phyloP scores from a whole-genome alignment of 441 rosid species.

The Brassica hybrid region DNA sequence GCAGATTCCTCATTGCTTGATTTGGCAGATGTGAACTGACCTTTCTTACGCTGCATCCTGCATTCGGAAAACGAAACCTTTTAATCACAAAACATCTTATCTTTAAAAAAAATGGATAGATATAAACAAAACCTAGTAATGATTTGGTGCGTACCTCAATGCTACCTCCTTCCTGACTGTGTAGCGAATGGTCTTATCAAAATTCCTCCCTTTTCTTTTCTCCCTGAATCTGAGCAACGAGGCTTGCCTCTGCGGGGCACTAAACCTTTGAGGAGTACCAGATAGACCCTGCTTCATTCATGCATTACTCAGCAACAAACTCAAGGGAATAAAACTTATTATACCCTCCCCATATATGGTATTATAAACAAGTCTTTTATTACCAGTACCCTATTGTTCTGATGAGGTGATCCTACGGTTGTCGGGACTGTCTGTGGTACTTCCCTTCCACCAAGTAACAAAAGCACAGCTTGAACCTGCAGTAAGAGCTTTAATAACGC shows the following conservation, averaged over 20 bases:
- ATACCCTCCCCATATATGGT: constrained; percentile 4
- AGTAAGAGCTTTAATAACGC: background rate
- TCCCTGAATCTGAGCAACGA: constrained; percentile 72
- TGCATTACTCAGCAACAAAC: constrained; percentile 38
- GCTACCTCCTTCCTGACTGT: constrained; percentile 82
- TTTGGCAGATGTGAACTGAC: constrained; percentile 66
- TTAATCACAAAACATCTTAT: no score
- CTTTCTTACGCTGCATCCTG: constrained; percentile 71
- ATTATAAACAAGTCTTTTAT: constrained; percentile 20
- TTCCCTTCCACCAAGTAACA: constrained; percentile 67
- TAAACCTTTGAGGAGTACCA: constrained; percentile 60
- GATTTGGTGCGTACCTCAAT: constrained; percentile 57
- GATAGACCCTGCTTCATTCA: constrained; percentile 51
- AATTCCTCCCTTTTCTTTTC: constrained; percentile 72
- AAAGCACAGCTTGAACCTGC: constrained; percentile 80
- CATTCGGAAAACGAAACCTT: constrained; percentile 26
- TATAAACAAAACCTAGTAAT: constrained; percentile 9
- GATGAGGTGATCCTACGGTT: constrained; percentile 42
- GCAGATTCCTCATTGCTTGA: constrained; percentile 59
- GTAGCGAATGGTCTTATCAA: constrained; percentile 76
- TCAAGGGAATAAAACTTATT: constrained; percentile 11
- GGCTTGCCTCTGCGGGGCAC: constrained; percentile 65
- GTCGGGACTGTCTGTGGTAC: constrained; percentile 50
- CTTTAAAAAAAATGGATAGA: no score
- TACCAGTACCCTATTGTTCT: constrained; percentile 54